Evolutionary conservation across 768 basidiomycete species (phyloP), one percentile per base, ranked within the genome.

Genomic region (Lactifluus pinguis): DNA sequence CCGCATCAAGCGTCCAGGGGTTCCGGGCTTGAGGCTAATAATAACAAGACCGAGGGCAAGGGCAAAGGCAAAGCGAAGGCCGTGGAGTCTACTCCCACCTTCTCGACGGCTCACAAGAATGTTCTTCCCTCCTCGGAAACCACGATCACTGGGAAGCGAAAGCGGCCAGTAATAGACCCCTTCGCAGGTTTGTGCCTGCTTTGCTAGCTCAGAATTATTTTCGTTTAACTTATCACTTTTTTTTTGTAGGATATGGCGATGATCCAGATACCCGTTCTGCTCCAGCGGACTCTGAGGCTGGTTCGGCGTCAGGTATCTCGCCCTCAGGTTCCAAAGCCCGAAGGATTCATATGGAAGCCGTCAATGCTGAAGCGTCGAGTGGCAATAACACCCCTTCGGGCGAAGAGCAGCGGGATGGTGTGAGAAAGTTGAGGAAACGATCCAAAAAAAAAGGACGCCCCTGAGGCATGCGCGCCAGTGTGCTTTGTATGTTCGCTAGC

Each of bases 161-260:
- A 79, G 69, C 76, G 84, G 65, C 76, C 78, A 32, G 72, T 71
- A 0, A 68, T 86, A 32, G 87, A 89, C 71, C 83, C 84, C 6
- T 89, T 89, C 65, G 79, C 83, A 59, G 86, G 88, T 84, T 73
- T 70, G 70, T 66, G 13, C 53, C 25, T 8, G 21, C 30, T 59
- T 29, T 17, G 21, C 36, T 4, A 7, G 36, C 41, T 19, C 54
- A 38, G 29, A 41, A 32, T 17, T 39, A 10, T 11, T 38, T 38
- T 38, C 11, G 3, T 4, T 36, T 9, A 10, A 38, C 10, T 30
- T 11, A 32, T 19, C 49, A 34, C 10, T 36, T 17, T 10, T 41
- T 50, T 14, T 25, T 47, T 6, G 0, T 63, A 78, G 77, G 72
- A 15, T 71, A 74, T 48, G 71, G 72, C 19, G 71, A 73, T 39